Base-by-base conservation (phyloP, 106 monocot species). In the Dioscorea alata region DNA sequence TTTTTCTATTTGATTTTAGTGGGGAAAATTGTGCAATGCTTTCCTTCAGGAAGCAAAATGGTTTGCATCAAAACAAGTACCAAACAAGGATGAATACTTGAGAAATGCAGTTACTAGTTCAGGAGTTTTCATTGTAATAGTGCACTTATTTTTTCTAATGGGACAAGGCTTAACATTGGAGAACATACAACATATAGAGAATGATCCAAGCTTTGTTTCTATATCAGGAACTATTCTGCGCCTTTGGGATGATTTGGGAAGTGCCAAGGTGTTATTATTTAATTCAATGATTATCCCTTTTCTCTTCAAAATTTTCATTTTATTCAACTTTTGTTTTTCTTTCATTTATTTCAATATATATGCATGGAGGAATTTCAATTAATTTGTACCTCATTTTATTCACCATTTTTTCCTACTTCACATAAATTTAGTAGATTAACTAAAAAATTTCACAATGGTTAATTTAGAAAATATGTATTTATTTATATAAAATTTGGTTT, bases 231-330 rank as follows among this genome's bases (percentile, higher is more conserved):
- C 33, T 42, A 82, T 82, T 67, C 75, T 86, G 57, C 59, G 82
- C 4, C 86, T 87, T 71, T 80, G 76, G 73, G 86, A 87, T 68
- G 86, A 87, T 68, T 61, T 87, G 16, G 79, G 79, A 61, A 79
- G 76, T 80, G 86, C 83, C 10, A 68, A 83, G 86, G 82, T 81
- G 53, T 8, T 0, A 28, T 28, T n/a, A n/a, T n/a, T n/a, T n/a
- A n/a, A n/a, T n/a, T n/a, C n/a, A n/a, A n/a, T 18, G 24, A 17
- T 13, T 6, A 22, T 4, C 51, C 12, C 4, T 17, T 51, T 51
- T 51, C 12, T 51, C 1, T 13, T 51, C 12, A 51, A 0, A 51
- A 13, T 12, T 73, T 12, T 31, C 28, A 0, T 6, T 73, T 16
- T 53, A 28, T 17, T 23, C 50, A 4, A 51, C 17, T 12, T 51